A percentile compares a stretch with the other conserved stretches of the same genome.
These are phyloP conservation scores for Ormosia emarginata DNA, from an alignment of 306 rosid genomes.

Conservation along the genomic window DNA sequence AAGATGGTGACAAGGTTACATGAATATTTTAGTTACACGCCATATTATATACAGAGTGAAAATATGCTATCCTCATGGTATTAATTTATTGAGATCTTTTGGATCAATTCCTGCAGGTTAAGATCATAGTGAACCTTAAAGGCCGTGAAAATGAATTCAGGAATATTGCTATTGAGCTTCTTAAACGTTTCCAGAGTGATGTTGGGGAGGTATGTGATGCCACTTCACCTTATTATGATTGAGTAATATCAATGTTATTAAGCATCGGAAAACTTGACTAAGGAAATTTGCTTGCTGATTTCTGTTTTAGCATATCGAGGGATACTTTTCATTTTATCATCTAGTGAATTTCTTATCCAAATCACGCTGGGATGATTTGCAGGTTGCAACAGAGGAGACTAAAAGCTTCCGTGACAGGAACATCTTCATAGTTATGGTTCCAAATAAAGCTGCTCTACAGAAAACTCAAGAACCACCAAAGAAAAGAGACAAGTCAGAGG, in stretches of 20 bases:
- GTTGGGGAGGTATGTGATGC: conserved; percentile 79
- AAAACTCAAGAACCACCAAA: conserved; percentile 77
- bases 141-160: conserved; percentile 97
- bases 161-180: conserved; percentile 81
- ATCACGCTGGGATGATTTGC: conserved; percentile 35
- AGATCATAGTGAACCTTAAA: conserved; percentile 88
- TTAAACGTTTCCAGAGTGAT: conserved; percentile 84
- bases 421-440: conserved; percentile 65
- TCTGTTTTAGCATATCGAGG: not conserved
- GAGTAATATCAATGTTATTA: not conserved
- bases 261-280: not conserved
- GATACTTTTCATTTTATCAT: not conserved
- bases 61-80: not conserved
- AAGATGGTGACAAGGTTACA: conserved; percentile 92
- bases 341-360: conserved; percentile 6
- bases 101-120: conserved; percentile 63
- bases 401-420: conserved; percentile 83
- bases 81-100: conserved; percentile 19
- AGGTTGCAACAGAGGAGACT: conserved; percentile 89
- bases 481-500: conserved; percentile 52
- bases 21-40: not conserved
- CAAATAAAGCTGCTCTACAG: conserved; percentile 70
- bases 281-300: not conserved
- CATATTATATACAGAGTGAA: not conserved
- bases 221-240: not conserved